Conservation (phyloP, 805 yeast genomes). For the Pichia paraexigua region DNA sequence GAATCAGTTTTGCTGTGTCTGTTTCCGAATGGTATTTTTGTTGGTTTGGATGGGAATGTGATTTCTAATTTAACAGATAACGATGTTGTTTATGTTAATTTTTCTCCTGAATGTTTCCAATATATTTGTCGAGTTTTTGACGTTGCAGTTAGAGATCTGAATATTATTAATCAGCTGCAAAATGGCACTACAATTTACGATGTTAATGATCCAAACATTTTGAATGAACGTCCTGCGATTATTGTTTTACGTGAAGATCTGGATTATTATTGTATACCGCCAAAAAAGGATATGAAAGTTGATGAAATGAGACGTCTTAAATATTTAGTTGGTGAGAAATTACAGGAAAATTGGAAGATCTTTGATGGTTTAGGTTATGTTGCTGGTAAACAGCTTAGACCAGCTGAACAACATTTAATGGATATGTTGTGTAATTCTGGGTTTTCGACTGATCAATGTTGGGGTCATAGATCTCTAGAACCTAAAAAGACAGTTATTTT, state of each 20-base stretch:
- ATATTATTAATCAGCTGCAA: conserved; percentile 30
- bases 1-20: conserved; percentile 81
- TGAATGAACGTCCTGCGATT: conserved; percentile 78
- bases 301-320: conserved; percentile 65
- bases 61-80: conserved; percentile 73
- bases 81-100: conserved; percentile 75
- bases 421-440: conserved; percentile 95
- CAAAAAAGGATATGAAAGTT: conserved; percentile 43
- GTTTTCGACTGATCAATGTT: conserved; percentile 50
- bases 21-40: conserved; percentile 84
- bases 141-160: conserved; percentile 56
- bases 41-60: conserved; percentile 68
- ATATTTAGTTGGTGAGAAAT: conserved; percentile 59
- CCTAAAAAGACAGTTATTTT: conserved; percentile 82
- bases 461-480: conserved; percentile 91
- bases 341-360: conserved; percentile 49
- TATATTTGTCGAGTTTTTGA: conserved; percentile 71
- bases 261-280: conserved; percentile 88
- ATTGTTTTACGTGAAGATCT: conserved; percentile 90
- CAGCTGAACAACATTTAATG: conserved; percentile 90
- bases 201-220: conserved; percentile 47
- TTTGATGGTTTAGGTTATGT: conserved; percentile 74
- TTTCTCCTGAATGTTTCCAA: conserved; percentile 78
- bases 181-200: conserved; percentile 21
- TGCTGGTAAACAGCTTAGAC: conserved; percentile 50